Evolutionary conservation across 805 yeast species (phyloP), one percentile per base, ranked within the genome.

Genomic region (Naumovozyma dairenensis): DNA sequence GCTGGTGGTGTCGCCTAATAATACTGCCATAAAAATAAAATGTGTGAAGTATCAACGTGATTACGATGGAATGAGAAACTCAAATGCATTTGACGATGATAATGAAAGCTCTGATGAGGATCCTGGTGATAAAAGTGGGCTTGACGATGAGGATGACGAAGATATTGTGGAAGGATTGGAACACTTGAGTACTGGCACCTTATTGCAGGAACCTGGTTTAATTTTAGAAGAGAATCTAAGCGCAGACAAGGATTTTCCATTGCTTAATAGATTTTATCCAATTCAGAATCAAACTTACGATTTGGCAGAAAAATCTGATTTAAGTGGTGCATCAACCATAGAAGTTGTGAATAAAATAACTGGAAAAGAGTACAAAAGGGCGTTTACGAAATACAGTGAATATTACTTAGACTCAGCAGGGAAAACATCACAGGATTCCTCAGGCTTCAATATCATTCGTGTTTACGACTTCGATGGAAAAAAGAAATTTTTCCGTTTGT

Each of bases 381-480:
- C 78, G 1, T 66, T 72, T 40, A 50, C 70, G 1, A 69, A 73
- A 35, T 50, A 69, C 12, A 57, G 75, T 27, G 85, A 74, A 26
- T 53, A 59, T 18, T 61, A 71, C 31, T 59, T 72, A 3, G 67
- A 67, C 14, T 53, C 59, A 3, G 50, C 61, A 2, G 65, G 58
- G 4, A 60, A 58, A 29, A 50, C 59, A 19, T 38, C 44, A 53
- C 16, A 37, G 50, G 36, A 36, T 50, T 35, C 38, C 51, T 29
- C 60, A 51, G 35, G 59, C 50, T 38, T 54, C 55, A 37, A 60
- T 2, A 60, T 84, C 9, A 66, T 79, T 0, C 66, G 80, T 40
- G 76, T 77, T 13, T 72, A 74, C 38, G 93, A 82, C 48, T 75
- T 74, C 43, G 76, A 74, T 38, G 93, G 94, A 0, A 75, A 85